A percentile compares a stretch with the other conserved stretches of the same genome.
phyloP scores from a whole-genome alignment of 345 rosid genomes.

The Barbarea vulgaris region DNA sequence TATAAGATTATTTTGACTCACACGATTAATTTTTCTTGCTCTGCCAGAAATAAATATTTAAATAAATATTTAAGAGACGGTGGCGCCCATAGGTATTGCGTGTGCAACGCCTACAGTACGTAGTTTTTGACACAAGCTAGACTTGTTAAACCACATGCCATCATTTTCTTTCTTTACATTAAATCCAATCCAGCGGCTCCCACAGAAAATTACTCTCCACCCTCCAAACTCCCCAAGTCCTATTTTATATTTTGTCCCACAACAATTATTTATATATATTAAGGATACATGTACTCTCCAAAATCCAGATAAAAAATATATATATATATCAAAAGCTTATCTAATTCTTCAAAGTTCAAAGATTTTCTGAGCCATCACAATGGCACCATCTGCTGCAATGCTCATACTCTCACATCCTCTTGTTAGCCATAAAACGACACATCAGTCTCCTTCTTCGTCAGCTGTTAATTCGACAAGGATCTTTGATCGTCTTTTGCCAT shows the following conservation, averaged over 20 bases:
- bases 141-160: slow-evolving; percentile 35
- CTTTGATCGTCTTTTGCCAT: not conserved
- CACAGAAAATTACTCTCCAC: slow-evolving; percentile 34
- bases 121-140: slow-evolving; percentile 33
- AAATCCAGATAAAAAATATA: not conserved
- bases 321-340: not conserved
- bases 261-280: not conserved
- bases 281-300: not conserved
- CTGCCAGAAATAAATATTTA: too few species aligned
- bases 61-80: not conserved
- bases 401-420: slow-evolving; percentile 47
- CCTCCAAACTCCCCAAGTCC: not conserved
- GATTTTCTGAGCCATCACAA: slow-evolving; percentile 14
- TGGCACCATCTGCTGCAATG: slow-evolving; percentile 84
- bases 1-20: too few species aligned
- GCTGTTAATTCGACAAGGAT: not conserved
- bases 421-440: slow-evolving; percentile 13
- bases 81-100: slow-evolving; percentile 23
- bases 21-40: too few species aligned
- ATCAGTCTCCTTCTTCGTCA: slow-evolving; percentile 22
- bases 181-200: slow-evolving; percentile 16
- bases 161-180: slow-evolving; percentile 10
- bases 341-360: not conserved
- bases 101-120: slow-evolving; percentile 15
- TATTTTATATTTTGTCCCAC: slow-evolving; percentile 1